phyloP scores from a whole-genome alignment of 2,329 filamentous ascomycete species.

The Thelonectria olida region DNA sequence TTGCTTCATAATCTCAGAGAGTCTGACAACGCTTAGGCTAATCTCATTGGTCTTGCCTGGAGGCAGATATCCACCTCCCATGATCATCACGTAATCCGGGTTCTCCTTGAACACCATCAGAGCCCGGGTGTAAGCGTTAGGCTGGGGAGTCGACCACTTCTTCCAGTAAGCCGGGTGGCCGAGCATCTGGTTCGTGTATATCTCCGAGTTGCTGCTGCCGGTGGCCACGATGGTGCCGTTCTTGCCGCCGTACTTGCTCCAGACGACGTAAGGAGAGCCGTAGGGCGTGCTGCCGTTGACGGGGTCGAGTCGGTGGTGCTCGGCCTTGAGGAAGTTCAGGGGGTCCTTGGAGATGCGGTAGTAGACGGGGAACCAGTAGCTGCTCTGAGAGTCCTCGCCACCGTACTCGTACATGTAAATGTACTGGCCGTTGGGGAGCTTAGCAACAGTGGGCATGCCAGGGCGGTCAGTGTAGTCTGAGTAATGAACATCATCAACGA shows the following conservation, averaged over 20 bases:
- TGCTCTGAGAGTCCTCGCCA: conserved; percentile 48
- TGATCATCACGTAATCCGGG: conserved; percentile 51
- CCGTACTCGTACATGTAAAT: conserved; percentile 74
- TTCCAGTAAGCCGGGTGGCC: conserved; percentile 50
- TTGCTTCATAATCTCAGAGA: conserved; percentile 40
- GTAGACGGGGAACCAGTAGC: conserved; percentile 53
- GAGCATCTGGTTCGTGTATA: conserved; percentile 54
- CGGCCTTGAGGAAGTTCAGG: conserved; percentile 46
- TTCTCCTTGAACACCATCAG: conserved; percentile 48
- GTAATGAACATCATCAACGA: conserved; percentile 69
- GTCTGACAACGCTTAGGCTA: conserved; percentile 46
- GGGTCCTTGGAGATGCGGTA: conserved; percentile 54
- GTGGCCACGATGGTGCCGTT: conserved; percentile 57
- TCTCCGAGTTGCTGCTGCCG: conserved; percentile 47
- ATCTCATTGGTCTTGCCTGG: conserved; percentile 57
- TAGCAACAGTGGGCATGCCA: conserved; percentile 72
- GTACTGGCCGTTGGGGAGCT: conserved; percentile 61
- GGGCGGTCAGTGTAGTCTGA: conserved; percentile 70
- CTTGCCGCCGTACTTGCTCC: conserved; percentile 53
- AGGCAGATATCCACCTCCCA: conserved; percentile 56
- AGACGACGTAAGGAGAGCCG: conserved; percentile 54
- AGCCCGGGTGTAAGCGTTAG: conserved; percentile 49
- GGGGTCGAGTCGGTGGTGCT: conserved; percentile 45
- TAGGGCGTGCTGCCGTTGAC: conserved; percentile 46
- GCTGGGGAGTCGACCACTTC: conserved; percentile 46